phyloP scores from a whole-genome alignment of 169 alveolate species.

The Nephromyces sp. region DNA sequence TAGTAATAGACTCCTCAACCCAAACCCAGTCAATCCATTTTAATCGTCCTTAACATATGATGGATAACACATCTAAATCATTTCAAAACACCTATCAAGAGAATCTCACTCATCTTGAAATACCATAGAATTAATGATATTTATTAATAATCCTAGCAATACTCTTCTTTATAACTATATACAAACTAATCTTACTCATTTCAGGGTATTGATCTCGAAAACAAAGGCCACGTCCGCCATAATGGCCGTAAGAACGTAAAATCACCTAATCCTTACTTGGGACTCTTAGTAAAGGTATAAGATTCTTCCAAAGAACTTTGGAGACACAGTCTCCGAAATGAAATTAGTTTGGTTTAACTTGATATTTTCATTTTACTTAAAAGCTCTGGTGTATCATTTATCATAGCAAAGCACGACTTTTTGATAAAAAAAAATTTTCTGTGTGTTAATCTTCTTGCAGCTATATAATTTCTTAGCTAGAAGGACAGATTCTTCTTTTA shows the following conservation, averaged over 20 bases:
- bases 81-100: too few relatives aligned
- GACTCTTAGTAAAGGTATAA: slow-evolving; percentile 38
- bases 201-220: slow-evolving; percentile 47
- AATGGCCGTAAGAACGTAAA: slow-evolving; percentile 24
- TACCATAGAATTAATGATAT: too few relatives aligned
- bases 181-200: neutral
- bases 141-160: too few relatives aligned
- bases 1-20: too few relatives aligned
- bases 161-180: neutral
- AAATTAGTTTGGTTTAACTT: neutral
- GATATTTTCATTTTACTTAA: neutral
- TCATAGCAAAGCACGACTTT: neutral
- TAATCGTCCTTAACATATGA: too few relatives aligned
- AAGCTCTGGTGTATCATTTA: neutral
- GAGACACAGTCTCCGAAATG: neutral
- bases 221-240: slow-evolving; percentile 40
- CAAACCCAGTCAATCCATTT: too few relatives aligned
- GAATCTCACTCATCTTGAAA: too few relatives aligned
- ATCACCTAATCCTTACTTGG: slow-evolving; percentile 42
- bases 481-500: slow-evolving; percentile 84
- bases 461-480: slow-evolving; percentile 80
- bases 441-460: slow-evolving; percentile 5
- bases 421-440: neutral
- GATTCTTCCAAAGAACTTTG: neutral
- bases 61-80: too few relatives aligned